Evolutionary conservation across 2,329 filamentous ascomycete species (phyloP).

Genomic region (Aspergillus unguis): DNA sequence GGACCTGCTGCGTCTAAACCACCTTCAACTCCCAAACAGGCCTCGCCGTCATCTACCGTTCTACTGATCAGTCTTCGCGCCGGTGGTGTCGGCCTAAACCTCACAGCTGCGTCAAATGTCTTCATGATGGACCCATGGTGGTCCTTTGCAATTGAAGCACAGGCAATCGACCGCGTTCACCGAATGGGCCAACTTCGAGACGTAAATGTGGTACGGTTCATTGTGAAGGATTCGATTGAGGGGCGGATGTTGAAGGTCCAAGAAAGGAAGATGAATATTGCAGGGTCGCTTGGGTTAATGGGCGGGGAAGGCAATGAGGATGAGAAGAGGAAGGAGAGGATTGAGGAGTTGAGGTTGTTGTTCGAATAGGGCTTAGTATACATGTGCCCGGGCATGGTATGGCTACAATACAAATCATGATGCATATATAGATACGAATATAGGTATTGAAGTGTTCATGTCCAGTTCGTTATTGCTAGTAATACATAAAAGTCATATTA

Average conservation of each 20-base stretch:
- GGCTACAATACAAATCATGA: not conserved
- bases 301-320: slow-evolving; percentile 86
- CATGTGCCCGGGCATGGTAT: not conserved
- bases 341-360: slow-evolving; percentile 91
- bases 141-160: slow-evolving; percentile 94
- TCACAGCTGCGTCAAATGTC: slow-evolving; percentile 83
- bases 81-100: slow-evolving; percentile 88
- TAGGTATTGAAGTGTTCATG: no score
- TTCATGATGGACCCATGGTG: slow-evolving; percentile 99
- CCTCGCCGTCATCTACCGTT: slow-evolving; percentile 42
- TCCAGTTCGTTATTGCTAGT: not conserved
- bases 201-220: slow-evolving; percentile 82
- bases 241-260: slow-evolving; percentile 92
- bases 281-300: slow-evolving; percentile 93
- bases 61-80: slow-evolving; percentile 82
- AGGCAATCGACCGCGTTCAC: slow-evolving; percentile 96
- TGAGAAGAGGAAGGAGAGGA: slow-evolving; percentile 82
- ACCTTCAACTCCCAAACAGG: slow-evolving; percentile 12
- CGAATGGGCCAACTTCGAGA: slow-evolving; percentile 89
- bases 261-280: slow-evolving; percentile 82
- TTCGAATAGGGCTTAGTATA: slow-evolving; percentile 46
- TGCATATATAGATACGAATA: no score
- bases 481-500: not conserved
- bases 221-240: slow-evolving; percentile 88
- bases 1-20: slow-evolving; percentile 2